A percentile compares a stretch with the other conserved stretches of the same genome.
Evolutionary conservation across 257 asterid species (phyloP).

Genomic region (Nicotiana sylvestris): DNA sequence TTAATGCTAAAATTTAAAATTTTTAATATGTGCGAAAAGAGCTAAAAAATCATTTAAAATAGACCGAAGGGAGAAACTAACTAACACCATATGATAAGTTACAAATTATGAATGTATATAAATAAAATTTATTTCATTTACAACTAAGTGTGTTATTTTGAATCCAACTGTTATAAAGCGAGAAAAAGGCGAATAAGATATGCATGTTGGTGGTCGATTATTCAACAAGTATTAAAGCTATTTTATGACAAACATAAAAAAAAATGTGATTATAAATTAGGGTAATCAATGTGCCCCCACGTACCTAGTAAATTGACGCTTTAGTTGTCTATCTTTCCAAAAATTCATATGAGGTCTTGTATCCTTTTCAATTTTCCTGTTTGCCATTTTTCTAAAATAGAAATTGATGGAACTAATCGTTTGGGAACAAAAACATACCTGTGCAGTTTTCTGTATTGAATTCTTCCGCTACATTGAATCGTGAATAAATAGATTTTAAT

Average conservation of each 20-base stretch:
- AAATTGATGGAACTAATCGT: not conserved
- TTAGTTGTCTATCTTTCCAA: constrained; percentile 8
- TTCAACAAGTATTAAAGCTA: not conserved
- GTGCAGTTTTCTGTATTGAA: not conserved
- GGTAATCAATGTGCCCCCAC: constrained; percentile 29
- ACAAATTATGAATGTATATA: no score
- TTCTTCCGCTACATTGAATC: not conserved
- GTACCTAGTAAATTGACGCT: constrained; percentile 14
- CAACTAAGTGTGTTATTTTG: not conserved
- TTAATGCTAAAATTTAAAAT: no score
- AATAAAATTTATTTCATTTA: not conserved
- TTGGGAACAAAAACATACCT: not conserved
- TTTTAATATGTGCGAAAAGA: no score
- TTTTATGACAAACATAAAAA: constrained; percentile 25
- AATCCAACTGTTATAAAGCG: not conserved
- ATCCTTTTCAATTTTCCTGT: not conserved
- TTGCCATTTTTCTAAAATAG: not conserved
- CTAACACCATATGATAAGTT: no score
- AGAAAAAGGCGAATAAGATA: not conserved
- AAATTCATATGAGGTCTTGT: not conserved
- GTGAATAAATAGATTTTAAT: not conserved
- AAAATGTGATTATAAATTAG: constrained; percentile 16
- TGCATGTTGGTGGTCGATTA: not conserved
- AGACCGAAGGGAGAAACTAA: no score
- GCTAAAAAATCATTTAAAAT: no score